These are phyloP conservation scores for Mycena rosella DNA, from an alignment of 768 basidiomycete genomes.

Conservation along the genomic window DNA sequence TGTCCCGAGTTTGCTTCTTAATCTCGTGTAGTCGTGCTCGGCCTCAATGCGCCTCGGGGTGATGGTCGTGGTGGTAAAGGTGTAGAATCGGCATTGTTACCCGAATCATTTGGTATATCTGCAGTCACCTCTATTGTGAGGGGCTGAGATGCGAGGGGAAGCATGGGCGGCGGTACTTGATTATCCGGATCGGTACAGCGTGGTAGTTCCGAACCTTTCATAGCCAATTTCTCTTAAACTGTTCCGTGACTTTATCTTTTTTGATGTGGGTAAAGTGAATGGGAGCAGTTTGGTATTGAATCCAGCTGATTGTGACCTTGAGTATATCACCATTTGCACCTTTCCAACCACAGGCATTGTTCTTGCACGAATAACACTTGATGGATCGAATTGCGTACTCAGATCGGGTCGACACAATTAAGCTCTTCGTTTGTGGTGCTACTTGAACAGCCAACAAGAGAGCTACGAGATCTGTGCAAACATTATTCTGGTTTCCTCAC, in stretches of 20 bases:
- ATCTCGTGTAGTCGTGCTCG: too few relatives aligned
- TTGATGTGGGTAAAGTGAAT: not conserved
- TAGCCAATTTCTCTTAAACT: not conserved
- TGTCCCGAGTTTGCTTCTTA: not conserved
- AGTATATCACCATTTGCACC: conserved; percentile 14
- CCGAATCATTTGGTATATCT: not conserved
- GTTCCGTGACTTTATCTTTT: not conserved
- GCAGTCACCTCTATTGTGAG: not conserved
- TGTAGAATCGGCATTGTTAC: too few relatives aligned
- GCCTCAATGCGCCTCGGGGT: too few relatives aligned
- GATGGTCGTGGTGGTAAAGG: too few relatives aligned
- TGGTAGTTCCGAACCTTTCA: not conserved
- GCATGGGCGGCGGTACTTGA: not conserved
- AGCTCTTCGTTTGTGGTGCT: not conserved
- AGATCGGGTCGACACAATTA: conserved; percentile 4
- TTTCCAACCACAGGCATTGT: too few relatives aligned
- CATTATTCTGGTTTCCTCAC: not conserved
- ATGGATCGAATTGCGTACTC: conserved; percentile 9
- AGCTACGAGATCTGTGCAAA: not conserved
- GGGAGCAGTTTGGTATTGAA: not conserved
- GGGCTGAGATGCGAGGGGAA: not conserved
- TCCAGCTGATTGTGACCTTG: not conserved
- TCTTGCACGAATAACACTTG: not conserved
- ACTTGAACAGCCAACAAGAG: not conserved
- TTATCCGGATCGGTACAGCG: not conserved